Evolutionary conservation across 768 basidiomycete genomes (phyloP).

Genomic region (Psilocybe azurescens): DNA sequence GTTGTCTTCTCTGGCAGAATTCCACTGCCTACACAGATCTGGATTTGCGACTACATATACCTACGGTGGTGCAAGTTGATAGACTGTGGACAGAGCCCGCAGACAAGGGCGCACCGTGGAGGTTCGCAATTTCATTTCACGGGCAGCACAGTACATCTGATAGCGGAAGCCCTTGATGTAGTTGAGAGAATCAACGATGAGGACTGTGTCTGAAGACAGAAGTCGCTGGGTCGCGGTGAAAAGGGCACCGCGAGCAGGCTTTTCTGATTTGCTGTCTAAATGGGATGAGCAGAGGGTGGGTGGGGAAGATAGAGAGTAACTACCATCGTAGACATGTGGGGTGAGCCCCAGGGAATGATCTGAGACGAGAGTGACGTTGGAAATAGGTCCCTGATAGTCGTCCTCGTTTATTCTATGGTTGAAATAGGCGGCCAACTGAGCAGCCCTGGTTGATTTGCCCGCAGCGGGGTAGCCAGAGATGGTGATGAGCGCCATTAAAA

Average conservation of each 20-base stretch:
- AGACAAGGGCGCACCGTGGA: conserved; percentile 71
- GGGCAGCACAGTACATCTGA: conserved; percentile 95
- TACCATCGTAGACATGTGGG: conserved; percentile 78
- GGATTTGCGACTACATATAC: conserved; percentile 77
- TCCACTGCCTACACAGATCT: conserved; percentile 81
- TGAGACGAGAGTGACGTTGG: conserved; percentile 59
- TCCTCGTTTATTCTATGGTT: conserved; percentile 53
- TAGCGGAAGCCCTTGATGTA: conserved; percentile 99
- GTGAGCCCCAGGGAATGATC: conserved; percentile 74
- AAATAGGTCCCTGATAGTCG: conserved; percentile 56
- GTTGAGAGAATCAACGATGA: conserved; percentile 91
- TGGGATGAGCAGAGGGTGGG: conserved; percentile 9
- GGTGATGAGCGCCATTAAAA: conserved; percentile 88
- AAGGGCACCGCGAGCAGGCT: conserved; percentile 82
- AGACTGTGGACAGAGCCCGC: background rate
- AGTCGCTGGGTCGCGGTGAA: conserved; percentile 84
- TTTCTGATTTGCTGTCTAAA: conserved; percentile 81
- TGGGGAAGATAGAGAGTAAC: conserved; percentile 21
- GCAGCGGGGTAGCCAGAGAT: conserved; percentile 87
- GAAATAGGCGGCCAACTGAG: conserved; percentile 65
- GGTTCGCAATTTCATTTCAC: conserved; percentile 83
- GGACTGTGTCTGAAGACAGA: conserved; percentile 72
- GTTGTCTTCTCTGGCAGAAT: conserved; percentile 51
- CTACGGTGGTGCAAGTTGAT: conserved; percentile 40
- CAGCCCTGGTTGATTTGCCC: conserved; percentile 82